These are phyloP conservation scores for Mortierella sp. DNA, from an alignment of 371 early-diverging fungal genomes.

Conservation along the genomic window DNA sequence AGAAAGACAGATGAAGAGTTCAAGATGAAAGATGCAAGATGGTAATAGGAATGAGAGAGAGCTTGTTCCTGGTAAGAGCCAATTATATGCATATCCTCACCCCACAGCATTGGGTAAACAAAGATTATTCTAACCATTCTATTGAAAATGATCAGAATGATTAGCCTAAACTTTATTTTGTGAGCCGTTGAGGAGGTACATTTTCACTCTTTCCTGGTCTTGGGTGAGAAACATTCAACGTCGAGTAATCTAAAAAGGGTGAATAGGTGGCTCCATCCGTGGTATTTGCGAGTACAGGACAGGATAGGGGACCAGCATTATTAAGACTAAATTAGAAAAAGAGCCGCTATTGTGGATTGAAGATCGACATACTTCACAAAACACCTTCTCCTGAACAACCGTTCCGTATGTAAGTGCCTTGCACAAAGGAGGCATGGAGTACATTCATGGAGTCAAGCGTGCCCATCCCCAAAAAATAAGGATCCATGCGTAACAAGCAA, in stretches of 20 bases:
- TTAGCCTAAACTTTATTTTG: conserved; percentile 1
- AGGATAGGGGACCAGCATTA: no score
- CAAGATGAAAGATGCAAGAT: not conserved
- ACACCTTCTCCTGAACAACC: not conserved
- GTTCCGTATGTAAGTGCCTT: not conserved
- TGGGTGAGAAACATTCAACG: no score
- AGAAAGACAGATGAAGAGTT: not conserved
- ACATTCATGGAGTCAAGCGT: not conserved
- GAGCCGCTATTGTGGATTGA: no score
- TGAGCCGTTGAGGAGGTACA: not conserved
- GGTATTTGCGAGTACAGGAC: no score
- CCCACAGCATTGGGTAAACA: not conserved
- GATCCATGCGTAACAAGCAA: not conserved
- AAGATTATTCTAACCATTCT: not conserved
- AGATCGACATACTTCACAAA: no score
- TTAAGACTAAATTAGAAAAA: no score
- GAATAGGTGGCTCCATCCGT: no score
- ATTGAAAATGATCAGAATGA: no score
- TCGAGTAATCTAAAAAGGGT: no score
- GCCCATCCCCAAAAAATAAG: conserved; percentile 1
- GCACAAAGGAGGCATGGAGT: not conserved
- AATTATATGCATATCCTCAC: not conserved
- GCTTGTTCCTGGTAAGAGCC: conserved; percentile 4
- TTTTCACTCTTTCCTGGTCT: not conserved
- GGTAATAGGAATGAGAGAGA: not conserved